phyloP scores from a whole-genome alignment of 1,284 basidiomycete genomes.

The Gymnopus androsaceus region DNA sequence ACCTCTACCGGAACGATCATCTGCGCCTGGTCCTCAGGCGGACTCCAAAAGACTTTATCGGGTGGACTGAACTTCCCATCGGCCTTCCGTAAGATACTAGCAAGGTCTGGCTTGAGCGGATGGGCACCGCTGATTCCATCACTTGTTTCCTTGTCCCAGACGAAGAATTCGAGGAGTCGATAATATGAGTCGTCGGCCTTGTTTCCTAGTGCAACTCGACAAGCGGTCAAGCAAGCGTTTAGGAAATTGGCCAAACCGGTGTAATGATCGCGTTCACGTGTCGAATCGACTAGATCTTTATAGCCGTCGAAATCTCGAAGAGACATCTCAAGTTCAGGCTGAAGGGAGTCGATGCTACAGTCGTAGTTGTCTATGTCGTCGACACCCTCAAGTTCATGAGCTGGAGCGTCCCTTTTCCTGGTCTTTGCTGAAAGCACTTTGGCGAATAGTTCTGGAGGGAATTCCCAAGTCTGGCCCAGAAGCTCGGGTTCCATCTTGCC shows the following conservation, averaged over 20 bases:
- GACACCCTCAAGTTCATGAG: background rate
- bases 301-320: background rate
- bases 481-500: background rate
- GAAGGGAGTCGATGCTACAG: background rate
- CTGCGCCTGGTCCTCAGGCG: background rate
- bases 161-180: background rate
- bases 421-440: background rate
- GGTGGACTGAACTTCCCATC: too few relatives aligned
- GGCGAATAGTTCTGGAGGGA: background rate
- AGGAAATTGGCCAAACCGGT: background rate
- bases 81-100: background rate
- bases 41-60: background rate
- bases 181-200: background rate
- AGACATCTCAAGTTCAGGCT: background rate
- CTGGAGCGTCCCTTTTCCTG: background rate
- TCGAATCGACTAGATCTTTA: background rate
- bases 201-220: background rate
- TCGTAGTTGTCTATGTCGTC: background rate
- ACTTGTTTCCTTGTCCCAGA: background rate
- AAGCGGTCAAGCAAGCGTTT: background rate
- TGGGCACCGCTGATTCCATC: slow-evolving; percentile 3
- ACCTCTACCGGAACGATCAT: slow-evolving; percentile 14
- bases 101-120: background rate
- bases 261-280: background rate
- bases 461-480: background rate